Evolutionary conservation across 768 basidiomycete genomes (phyloP), one percentile per base, ranked within the genome.

Genomic region (Psilocybe cubensis): DNA sequence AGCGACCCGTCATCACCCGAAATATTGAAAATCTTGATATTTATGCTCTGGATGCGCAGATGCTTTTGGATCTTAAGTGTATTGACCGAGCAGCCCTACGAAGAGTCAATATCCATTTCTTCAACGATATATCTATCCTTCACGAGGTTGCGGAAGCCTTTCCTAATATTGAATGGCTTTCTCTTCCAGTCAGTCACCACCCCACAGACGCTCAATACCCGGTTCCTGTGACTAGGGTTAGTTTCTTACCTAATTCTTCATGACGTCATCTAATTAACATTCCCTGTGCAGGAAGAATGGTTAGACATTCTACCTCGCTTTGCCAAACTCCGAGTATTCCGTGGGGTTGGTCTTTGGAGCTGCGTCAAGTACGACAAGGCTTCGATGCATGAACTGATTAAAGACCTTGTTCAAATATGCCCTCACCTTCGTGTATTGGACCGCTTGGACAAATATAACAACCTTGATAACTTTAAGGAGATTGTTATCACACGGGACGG

Each of bases 351-450:
- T 12, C 64, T 81, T 1, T 83, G 81, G 81, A 59, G 60, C 3
- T 74, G 78, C 11, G 74, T 78, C 4, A 65, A 68, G 20, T 60
- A 70, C 38, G 63, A 72, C 48, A 73, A 72, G 60, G 63, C 71
- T 24, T 63, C 58, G 23, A 78, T 83, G 77, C 79, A 81, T 46
- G 60, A 63, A 6, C 72, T 73, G 7, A 78, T 82, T 31, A 65
- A 72, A 60, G 65, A 72, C 45, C 67, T 83, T 5, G 72, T 78
- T 2, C 66, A 71, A 43, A 56, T 69, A 3, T 79, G 78, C 54
- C 78, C 79, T 27, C 69, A 74, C 29, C 68, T 83, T 33, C 68
- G 70, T 35, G 72, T 77, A 58, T 63, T 82, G 7, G 80, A 82
- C 54, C 76, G 81, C 59, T 70, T 70, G 20, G 66, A 72, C 28